Conservation (phyloP, 345 rosid genomes). For the Arabis alpina region DNA sequence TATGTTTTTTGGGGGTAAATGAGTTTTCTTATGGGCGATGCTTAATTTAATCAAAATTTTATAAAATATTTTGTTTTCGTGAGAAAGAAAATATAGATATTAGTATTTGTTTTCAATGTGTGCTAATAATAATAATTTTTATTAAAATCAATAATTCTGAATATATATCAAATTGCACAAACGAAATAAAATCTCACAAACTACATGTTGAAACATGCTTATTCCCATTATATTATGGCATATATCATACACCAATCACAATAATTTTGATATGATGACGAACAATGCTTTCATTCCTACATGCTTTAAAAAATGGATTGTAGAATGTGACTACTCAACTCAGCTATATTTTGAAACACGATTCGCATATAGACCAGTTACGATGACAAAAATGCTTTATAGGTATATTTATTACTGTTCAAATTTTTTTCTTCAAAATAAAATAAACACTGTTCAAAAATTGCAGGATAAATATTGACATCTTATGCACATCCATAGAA, state of each 20-base stretch:
- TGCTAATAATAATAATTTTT: no score
- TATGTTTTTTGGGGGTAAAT: conserved; percentile 9
- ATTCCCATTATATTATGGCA: background rate
- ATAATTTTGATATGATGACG: background rate
- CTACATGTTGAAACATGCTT: background rate
- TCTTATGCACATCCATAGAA: no score
- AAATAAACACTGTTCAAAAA: no score
- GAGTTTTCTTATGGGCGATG: conserved; percentile 9
- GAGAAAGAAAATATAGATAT: no score
- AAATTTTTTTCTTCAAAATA: no score
- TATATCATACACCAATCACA: background rate
- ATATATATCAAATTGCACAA: background rate
- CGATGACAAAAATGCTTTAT: no score
- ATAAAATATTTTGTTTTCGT: no score
- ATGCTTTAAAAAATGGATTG: background rate
- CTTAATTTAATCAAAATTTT: background rate
- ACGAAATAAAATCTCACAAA: background rate
- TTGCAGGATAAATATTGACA: no score
- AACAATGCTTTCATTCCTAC: background rate
- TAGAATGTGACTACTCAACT: background rate
- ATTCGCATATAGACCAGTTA: background rate
- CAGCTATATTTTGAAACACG: background rate
- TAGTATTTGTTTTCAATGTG: no score
- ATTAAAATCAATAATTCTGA: background rate
- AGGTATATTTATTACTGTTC: no score